Evolutionary conservation across 148 eudicot species (phyloP).

Genomic region (Polygonum aviculare): DNA sequence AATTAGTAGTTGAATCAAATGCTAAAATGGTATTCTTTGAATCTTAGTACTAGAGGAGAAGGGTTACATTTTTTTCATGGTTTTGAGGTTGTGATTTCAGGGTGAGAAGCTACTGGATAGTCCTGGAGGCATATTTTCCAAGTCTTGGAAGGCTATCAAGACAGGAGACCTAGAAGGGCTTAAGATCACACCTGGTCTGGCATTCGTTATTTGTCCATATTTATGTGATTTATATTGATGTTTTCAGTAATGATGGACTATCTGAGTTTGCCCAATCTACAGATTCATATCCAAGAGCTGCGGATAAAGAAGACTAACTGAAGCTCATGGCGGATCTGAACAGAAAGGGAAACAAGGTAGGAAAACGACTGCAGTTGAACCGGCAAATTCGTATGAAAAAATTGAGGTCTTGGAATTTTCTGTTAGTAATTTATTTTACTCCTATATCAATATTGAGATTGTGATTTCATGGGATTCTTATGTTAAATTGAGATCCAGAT

Average conservation of each 20-base stretch:
- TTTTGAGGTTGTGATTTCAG: conserved; percentile 21
- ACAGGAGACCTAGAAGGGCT: conserved; percentile 50
- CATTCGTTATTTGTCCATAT: neutral
- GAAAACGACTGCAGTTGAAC: conserved; percentile 24
- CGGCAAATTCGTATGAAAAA: conserved; percentile 49
- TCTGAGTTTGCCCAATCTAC: neutral
- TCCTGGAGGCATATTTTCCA: conserved; percentile 91
- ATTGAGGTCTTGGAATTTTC: conserved; percentile 42
- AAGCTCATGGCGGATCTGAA: conserved; percentile 41
- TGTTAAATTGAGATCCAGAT: conserved; percentile 19
- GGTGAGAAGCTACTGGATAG: conserved; percentile 70
- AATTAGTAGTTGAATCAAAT: too few species aligned
- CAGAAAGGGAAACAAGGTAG: conserved; percentile 27
- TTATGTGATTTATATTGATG: neutral
- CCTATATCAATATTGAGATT: neutral
- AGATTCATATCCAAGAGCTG: conserved; percentile 19
- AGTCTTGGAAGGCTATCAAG: conserved; percentile 85
- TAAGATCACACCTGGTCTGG: conserved; percentile 31
- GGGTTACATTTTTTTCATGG: too few species aligned
- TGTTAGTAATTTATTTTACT: neutral
- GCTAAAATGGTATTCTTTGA: too few species aligned
- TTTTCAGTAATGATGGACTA: neutral
- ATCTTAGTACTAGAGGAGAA: too few species aligned
- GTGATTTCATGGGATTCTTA: neutral
- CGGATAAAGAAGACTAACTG: conserved; percentile 44